A percentile compares a stretch with the other conserved stretches of the same genome.
phyloP scores from a whole-genome alignment of 805 yeast genomes.

The Scheffersomyces spartinae region DNA sequence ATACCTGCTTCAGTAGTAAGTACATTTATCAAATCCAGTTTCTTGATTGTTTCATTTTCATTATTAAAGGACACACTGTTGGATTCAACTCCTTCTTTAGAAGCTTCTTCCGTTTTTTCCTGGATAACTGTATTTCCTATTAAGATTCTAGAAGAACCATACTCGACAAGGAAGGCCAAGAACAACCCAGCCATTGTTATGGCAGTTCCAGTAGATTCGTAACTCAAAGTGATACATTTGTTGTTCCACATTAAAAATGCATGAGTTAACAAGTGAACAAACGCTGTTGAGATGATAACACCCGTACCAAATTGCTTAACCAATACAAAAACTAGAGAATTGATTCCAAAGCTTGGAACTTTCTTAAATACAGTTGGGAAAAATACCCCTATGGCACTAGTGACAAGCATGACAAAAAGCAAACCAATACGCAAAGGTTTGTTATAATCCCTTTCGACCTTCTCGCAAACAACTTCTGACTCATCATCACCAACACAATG shows the following conservation, averaged over 20 bases:
- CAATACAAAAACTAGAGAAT: too few relatives aligned
- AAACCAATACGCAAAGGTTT: constrained; percentile 17
- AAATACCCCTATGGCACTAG: constrained; percentile 21
- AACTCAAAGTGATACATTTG: constrained; percentile 12
- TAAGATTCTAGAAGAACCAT: too few relatives aligned
- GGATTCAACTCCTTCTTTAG: too few relatives aligned
- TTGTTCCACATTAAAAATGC: constrained; percentile 16
- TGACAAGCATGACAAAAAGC: constrained; percentile 21
- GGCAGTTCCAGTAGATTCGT: constrained; percentile 15
- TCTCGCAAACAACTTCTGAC: too few relatives aligned
- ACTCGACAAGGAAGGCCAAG: constrained; percentile 14
- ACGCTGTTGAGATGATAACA: constrained; percentile 19
- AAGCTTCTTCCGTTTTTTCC: too few relatives aligned
- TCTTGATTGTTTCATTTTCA: too few relatives aligned
- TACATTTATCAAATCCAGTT: too few relatives aligned
- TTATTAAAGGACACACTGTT: too few relatives aligned
- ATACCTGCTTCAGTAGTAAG: constrained; percentile 24
- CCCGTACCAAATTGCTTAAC: constrained; percentile 20
- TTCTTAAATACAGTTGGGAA: constrained; percentile 17
- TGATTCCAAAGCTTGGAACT: too few relatives aligned
- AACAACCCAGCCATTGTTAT: constrained; percentile 19
- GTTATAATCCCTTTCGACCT: constrained; percentile 17
- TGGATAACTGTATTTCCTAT: background rate
- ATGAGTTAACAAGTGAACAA: constrained; percentile 19
- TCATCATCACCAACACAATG: constrained; percentile 11